Percentiles rank a stretch among this genome's conserved stretches.
Conservation (phyloP, 2,329 filamentous ascomycete species). For the Lachnellula subtilissima region DNA sequence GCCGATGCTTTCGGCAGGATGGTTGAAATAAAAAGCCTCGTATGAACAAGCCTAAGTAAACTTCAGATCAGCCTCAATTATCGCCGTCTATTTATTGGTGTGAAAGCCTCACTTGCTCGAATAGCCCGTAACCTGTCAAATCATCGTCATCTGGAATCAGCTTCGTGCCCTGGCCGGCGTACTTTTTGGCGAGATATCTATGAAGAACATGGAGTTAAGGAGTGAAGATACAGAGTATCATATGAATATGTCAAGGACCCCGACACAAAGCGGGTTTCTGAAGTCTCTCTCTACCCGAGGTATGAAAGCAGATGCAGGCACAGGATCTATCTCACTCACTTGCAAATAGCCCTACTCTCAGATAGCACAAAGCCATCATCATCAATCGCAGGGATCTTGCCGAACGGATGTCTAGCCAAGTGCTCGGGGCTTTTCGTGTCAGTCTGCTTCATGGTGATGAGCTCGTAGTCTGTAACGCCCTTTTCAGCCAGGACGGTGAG, state of each 20-base stretch:
- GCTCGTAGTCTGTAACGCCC: conserved; percentile 25
- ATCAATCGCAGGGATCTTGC: conserved; percentile 33
- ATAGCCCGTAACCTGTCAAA: conserved; percentile 22
- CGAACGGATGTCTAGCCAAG: conserved; percentile 32
- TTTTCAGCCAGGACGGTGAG: conserved; percentile 29
- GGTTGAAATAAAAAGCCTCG: conserved; percentile 26
- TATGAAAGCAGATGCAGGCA: no score
- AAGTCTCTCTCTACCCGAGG: no score
- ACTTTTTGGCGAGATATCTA: conserved; percentile 28
- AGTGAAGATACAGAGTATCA: no score
- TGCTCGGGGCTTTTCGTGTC: conserved; percentile 24
- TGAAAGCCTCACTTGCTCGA: conserved; percentile 20
- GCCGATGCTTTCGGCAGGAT: conserved; percentile 8
- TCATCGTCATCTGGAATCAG: conserved; percentile 23
- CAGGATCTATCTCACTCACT: not conserved
- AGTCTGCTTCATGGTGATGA: conserved; percentile 25
- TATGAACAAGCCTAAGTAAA: conserved; percentile 21
- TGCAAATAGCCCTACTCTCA: conserved; percentile 33
- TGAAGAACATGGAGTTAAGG: no score
- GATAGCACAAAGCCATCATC: conserved; percentile 32
- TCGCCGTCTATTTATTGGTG: not conserved
- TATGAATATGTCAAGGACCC: no score
- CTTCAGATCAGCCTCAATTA: not conserved
- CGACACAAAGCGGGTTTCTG: no score
- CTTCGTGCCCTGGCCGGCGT: conserved; percentile 25